Percentiles rank a stretch among this genome's conserved stretches.
Conservation (phyloP, 768 basidiomycete species). For the Porphyrellus cyaneotinctus region DNA sequence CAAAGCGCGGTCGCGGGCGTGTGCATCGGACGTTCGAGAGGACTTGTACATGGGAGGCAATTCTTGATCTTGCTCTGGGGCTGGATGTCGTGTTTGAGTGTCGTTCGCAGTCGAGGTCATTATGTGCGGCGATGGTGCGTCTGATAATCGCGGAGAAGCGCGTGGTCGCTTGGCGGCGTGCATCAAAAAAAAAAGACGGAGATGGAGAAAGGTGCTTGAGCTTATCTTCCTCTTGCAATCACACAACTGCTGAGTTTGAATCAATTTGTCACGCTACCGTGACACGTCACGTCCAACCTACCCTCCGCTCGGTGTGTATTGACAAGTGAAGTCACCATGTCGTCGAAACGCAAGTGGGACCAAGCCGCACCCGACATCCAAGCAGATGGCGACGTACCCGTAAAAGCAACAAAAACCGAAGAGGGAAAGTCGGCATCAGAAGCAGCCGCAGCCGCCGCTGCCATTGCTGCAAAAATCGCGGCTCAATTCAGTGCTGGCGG, state of each 20-base stretch:
- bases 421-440: conserved; percentile 52
- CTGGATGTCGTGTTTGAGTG: background rate
- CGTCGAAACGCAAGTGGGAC: conserved; percentile 83
- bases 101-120: conserved; percentile 17
- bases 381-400: conserved; percentile 39
- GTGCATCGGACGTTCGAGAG: conserved; percentile 27
- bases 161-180: conserved; percentile 32
- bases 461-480: conserved; percentile 93
- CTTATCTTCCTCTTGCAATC: conserved; percentile 2
- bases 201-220: background rate
- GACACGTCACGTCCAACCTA: conserved; percentile 7
- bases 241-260: conserved; percentile 22
- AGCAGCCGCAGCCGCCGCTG: conserved; percentile 70
- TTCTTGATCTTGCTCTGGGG: conserved; percentile 18
- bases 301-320: background rate
- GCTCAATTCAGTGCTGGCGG: conserved; percentile 65
- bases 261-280: conserved; percentile 11
- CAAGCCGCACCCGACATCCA: conserved; percentile 47
- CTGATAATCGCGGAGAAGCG: conserved; percentile 26
- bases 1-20: conserved; percentile 37
- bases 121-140: conserved; percentile 34
- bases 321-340: conserved; percentile 34
- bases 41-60: conserved; percentile 29
- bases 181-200: conserved; percentile 13
- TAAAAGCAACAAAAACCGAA: conserved; percentile 44